These are phyloP conservation scores for Thelephora terrestris DNA, from an alignment of 1,284 basidiomycete genomes.

Conservation along the genomic window DNA sequence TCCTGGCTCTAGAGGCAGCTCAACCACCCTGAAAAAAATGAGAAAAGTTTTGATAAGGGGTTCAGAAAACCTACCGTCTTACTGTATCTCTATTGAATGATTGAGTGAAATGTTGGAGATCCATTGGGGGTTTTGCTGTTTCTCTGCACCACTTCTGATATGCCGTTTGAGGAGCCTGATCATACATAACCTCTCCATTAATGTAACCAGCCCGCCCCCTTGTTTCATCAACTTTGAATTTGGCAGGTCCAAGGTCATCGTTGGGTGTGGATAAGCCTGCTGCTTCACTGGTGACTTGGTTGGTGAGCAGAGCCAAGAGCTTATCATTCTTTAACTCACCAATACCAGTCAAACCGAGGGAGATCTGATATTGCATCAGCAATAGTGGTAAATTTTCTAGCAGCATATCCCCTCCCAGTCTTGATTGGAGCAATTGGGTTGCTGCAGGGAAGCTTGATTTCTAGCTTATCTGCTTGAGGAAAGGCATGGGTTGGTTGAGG, in stretches of 20 bases:
- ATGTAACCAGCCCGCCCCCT: slow-evolving; percentile 32
- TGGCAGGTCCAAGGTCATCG: slow-evolving; percentile 12
- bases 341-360: slow-evolving; percentile 57
- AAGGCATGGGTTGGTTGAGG: slow-evolving; percentile 65
- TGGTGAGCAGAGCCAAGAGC: background rate
- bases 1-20: slow-evolving; percentile 37
- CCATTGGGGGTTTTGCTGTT: slow-evolving; percentile 21
- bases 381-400: slow-evolving; percentile 44
- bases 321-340: slow-evolving; percentile 5
- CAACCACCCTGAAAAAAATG: slow-evolving; percentile 30
- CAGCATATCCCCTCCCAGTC: slow-evolving; percentile 35
- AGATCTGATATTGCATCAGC: slow-evolving; percentile 63
- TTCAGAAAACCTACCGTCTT: slow-evolving; percentile 23
- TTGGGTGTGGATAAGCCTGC: background rate
- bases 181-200: slow-evolving; percentile 25
- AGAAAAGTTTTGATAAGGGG: background rate
- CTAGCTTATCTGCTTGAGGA: slow-evolving; percentile 30
- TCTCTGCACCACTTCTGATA: slow-evolving; percentile 38
- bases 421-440: slow-evolving; percentile 34
- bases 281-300: background rate
- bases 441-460: slow-evolving; percentile 36
- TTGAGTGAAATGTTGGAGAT: slow-evolving; percentile 44
- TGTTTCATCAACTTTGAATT: slow-evolving; percentile 25
- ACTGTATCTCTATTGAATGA: slow-evolving; percentile 28
- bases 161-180: slow-evolving; percentile 32